Base-by-base conservation (phyloP, 306 rosid species). In the Rosa lucieae region DNA sequence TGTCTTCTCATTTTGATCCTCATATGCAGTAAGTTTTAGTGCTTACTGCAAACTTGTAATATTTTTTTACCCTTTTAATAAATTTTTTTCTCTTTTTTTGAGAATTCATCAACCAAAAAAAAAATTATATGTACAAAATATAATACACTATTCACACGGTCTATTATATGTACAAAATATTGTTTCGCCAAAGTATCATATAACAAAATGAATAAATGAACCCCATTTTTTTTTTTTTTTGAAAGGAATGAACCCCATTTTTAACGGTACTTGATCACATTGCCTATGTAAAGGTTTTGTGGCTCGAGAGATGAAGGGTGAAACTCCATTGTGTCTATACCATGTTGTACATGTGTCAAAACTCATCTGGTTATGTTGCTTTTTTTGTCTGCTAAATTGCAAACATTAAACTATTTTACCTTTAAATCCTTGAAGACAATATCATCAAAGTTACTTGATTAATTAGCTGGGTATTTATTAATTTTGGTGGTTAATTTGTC, bases 381-480 rank as follows among this genome's bases (percentile, higher is more conserved):
- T 85, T 79, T 72, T 73, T 69, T 83, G 86, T 74, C 74, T 73
- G 80, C 59, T 62, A 75, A 76, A 72, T 79, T 48, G 73, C 72
- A 82, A 78, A 81, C 88, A 86, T 73, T 85, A 83, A 70, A 78
- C 74, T 78, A 62, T 77, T 85, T 83, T 59, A 82, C 85, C 79
- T 87, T 90, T 82, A 61, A 75, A 48, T 73, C 75, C 44, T 66
- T 79, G 77, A 87, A 84, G 86, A 85, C 86, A 81, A 66, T 75
- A 90, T 87, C 76, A 87, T 90, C 81, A 79, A 66, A 52, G 80
- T 63, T 73, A 13, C 80, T 56, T 76, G 9, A 15, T 69, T 74
- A 73, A 73, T 51, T 71, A 55, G 26, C 29, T 18, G 49, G 72
- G 32, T 40, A 74, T 77, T 72, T 49, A 72, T 77, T 75, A 51